phyloP scores from a whole-genome alignment of 495 filamentous ascomycete species.

The Sphaerosporella brunnea region DNA sequence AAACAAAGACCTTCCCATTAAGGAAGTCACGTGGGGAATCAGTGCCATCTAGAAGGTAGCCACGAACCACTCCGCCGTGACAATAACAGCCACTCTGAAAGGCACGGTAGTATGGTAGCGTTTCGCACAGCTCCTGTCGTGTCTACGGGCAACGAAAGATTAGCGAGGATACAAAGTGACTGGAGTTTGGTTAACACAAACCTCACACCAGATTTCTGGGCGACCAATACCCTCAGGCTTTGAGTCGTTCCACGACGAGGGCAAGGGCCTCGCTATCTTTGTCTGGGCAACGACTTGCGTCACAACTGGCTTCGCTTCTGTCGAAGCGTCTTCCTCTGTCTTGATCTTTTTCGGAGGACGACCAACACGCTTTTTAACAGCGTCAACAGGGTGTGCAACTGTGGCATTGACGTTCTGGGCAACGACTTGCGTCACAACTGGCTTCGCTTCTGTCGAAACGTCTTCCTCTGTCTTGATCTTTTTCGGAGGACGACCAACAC shows the following conservation, averaged over 20 bases:
- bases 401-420: too few species aligned
- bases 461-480: not conserved
- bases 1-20: conserved; percentile 47
- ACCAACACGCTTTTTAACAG: too few species aligned
- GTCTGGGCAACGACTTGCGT: conserved; percentile 1
- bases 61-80: conserved; percentile 31
- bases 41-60: conserved; percentile 46
- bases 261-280: too few species aligned
- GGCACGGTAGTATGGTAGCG: conserved; percentile 45
- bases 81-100: conserved; percentile 46
- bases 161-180: too few species aligned
- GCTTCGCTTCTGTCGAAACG: not conserved
- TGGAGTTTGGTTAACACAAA: conserved; percentile 6
- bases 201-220: conserved; percentile 22
- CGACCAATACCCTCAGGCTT: conserved; percentile 18
- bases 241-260: too few species aligned
- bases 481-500: not conserved
- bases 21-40: conserved; percentile 40
- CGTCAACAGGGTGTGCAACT: too few species aligned
- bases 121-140: conserved; percentile 47
- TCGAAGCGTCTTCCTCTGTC: not conserved
- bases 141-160: conserved; percentile 29
- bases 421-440: not conserved
- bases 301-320: not conserved
- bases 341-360: not conserved